phyloP scores from a whole-genome alignment of 2,329 filamentous ascomycete species.

The Knoxdaviesia proteae region DNA sequence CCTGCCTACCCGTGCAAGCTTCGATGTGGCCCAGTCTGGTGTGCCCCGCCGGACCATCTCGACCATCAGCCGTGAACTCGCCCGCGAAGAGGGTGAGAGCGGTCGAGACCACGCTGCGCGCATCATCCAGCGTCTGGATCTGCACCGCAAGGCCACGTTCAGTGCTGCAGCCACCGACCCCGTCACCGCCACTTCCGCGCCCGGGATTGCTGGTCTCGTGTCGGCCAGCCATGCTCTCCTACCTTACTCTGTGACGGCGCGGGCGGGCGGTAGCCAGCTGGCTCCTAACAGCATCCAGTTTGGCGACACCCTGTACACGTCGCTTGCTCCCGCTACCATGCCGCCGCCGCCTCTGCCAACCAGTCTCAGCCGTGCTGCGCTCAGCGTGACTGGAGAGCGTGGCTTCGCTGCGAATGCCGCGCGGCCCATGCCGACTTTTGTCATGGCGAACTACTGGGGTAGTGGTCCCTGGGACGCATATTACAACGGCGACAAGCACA shows the following conservation, averaged over 20 bases:
- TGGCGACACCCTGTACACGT: slow-evolving; percentile 31
- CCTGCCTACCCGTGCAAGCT: slow-evolving; percentile 41
- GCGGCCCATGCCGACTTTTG: slow-evolving; percentile 60
- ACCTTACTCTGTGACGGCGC: slow-evolving; percentile 27
- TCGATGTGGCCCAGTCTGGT: slow-evolving; percentile 36
- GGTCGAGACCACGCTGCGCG: slow-evolving; percentile 64
- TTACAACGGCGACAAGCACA: slow-evolving; percentile 10
- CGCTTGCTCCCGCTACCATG: slow-evolving; percentile 61
- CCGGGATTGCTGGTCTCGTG: slow-evolving; percentile 68
- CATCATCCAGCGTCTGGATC: slow-evolving; percentile 81
- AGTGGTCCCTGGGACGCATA: slow-evolving; percentile 50
- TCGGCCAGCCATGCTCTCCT: slow-evolving; percentile 66
- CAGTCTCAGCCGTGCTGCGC: slow-evolving; percentile 67
- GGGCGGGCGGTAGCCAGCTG: neutral
- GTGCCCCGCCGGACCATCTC: slow-evolving; percentile 35
- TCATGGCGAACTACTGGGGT: slow-evolving; percentile 89
- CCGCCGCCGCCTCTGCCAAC: slow-evolving; percentile 69
- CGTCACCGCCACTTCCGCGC: slow-evolving; percentile 16
- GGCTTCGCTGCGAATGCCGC: slow-evolving; percentile 42
- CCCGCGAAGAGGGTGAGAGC: slow-evolving; percentile 51
- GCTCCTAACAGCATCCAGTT: slow-evolving; percentile 8
- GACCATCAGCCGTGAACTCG: slow-evolving; percentile 22
- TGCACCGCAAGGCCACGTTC: slow-evolving; percentile 60
- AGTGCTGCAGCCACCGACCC: slow-evolving; percentile 18
- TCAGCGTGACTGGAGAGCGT: slow-evolving; percentile 60